phyloP scores from a whole-genome alignment of 2,329 filamentous ascomycete species.

The Aspergillus sp. region DNA sequence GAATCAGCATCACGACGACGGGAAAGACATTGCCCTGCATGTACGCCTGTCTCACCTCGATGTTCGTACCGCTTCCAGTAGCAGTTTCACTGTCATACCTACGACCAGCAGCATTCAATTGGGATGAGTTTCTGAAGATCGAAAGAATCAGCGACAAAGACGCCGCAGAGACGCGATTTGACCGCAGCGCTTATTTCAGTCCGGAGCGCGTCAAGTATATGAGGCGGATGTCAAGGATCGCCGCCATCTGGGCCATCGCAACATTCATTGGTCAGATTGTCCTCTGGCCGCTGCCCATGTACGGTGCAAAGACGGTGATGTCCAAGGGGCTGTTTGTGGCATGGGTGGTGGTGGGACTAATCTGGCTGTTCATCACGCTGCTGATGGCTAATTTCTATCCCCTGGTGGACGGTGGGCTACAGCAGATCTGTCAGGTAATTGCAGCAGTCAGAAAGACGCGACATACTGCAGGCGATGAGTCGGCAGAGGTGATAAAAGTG shows the following conservation, averaged over 20 bases:
- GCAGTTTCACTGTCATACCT: background rate
- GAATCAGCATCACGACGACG: background rate
- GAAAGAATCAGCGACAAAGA: too few relatives aligned
- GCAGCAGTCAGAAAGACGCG: background rate
- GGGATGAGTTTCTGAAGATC: too few relatives aligned
- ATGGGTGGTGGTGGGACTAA: background rate
- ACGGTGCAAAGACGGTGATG: too few relatives aligned
- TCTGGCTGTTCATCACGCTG: background rate
- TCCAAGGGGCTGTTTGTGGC: background rate
- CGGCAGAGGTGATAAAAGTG: background rate
- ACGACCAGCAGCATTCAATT: too few relatives aligned
- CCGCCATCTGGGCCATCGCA: background rate
- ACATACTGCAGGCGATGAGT: background rate
- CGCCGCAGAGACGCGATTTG: background rate
- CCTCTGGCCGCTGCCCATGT: too few relatives aligned
- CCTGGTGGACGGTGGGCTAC: background rate
- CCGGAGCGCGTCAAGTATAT: background rate
- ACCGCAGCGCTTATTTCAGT: background rate
- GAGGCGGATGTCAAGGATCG: background rate
- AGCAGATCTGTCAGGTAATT: background rate
- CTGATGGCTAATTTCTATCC: background rate
- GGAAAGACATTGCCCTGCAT: background rate
- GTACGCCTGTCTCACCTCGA: background rate
- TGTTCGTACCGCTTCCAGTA: background rate
- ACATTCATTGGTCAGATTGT: background rate